These are phyloP conservation scores for Tetragonia tetragonoides DNA, from an alignment of 148 eudicot species.

Conservation along the genomic window DNA sequence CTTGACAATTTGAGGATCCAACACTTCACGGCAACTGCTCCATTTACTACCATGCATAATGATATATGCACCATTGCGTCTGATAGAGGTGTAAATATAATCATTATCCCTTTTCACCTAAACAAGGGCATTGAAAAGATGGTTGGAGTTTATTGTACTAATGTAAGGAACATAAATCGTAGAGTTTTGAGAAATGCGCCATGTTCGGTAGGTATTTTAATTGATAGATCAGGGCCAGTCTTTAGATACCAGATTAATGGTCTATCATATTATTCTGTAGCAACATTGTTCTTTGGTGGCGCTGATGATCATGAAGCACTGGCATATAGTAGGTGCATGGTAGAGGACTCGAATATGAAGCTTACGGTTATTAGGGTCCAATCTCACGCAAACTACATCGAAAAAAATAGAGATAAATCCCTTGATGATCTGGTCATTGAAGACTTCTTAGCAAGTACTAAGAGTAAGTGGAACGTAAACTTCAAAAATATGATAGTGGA, in stretches of 20 bases:
- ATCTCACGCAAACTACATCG: not conserved
- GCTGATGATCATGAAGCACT: slow-evolving; percentile 21
- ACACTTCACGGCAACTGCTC: slow-evolving; percentile 24
- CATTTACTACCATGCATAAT: slow-evolving; percentile 27
- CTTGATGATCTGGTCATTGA: slow-evolving; percentile 8
- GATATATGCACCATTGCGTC: slow-evolving; percentile 27
- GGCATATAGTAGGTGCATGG: slow-evolving; percentile 13
- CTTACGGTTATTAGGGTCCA: slow-evolving; percentile 8
- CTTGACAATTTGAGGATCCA: slow-evolving; percentile 21
- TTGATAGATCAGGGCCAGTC: not conserved
- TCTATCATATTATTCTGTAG: not conserved
- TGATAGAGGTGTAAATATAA: slow-evolving; percentile 22
- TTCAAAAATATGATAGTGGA: not conserved
- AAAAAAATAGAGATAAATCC: not conserved
- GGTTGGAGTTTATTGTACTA: not conserved
- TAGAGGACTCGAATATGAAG: slow-evolving; percentile 12
- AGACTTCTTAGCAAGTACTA: slow-evolving; percentile 10
- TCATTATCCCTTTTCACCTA: slow-evolving; percentile 30
- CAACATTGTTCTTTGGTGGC: slow-evolving; percentile 14
- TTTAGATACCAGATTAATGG: not conserved
- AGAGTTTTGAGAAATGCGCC: slow-evolving; percentile 16
- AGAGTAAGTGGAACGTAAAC: not conserved
- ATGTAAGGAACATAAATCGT: slow-evolving; percentile 24
- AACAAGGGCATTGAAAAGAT: slow-evolving; percentile 15
- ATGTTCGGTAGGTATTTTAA: slow-evolving; percentile 16